A percentile compares a stretch with the other conserved stretches of the same genome.
phyloP scores from a whole-genome alignment of 2,329 filamentous ascomycete genomes.

The Apiospora kogelbergensis region DNA sequence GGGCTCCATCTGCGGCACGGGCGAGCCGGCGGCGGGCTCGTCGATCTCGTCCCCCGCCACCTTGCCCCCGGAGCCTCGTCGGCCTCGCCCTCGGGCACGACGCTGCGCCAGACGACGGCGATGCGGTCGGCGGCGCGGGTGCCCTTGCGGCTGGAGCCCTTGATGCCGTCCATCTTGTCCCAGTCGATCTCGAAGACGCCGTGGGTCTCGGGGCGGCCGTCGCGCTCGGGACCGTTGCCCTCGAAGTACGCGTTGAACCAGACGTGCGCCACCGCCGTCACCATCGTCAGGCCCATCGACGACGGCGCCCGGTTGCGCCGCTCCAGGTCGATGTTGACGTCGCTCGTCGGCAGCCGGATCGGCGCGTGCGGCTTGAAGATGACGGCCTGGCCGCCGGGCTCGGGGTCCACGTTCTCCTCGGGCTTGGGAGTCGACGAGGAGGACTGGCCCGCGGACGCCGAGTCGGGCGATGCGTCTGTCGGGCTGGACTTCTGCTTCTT shows the following conservation, averaged over 20 bases:
- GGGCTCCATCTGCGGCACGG: conserved; percentile 67
- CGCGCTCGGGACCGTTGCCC: conserved; percentile 69
- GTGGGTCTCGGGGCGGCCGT: conserved; percentile 64
- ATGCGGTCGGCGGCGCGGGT: conserved; percentile 78
- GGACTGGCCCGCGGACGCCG: conserved; percentile 15
- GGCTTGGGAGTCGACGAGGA: conserved; percentile 15
- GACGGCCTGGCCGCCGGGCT: conserved; percentile 68
- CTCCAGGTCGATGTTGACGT: conserved; percentile 89
- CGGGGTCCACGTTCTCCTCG: conserved; percentile 36
- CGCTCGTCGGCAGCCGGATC: conserved; percentile 74
- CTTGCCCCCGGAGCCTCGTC: conserved; percentile 16
- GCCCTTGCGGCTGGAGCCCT: conserved; percentile 82
- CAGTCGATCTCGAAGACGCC: conserved; percentile 62
- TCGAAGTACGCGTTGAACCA: conserved; percentile 98
- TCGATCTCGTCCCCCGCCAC: conserved; percentile 47
- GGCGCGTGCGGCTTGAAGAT: conserved; percentile 72
- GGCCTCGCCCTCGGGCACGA: conserved; percentile 23
- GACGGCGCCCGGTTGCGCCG: conserved; percentile 77
- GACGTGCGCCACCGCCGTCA: conserved; percentile 88
- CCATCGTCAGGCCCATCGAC: conserved; percentile 80
- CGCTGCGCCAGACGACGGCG: conserved; percentile 77
- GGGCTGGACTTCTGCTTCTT: conserved; percentile 13
- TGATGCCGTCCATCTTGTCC: conserved; percentile 87
- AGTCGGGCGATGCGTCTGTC: neutral
- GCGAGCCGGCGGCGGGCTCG: conserved; percentile 66